These are phyloP conservation scores for Musa beccarii DNA, from an alignment of 176 grass and related monocot genomes.

Conservation along the genomic window DNA sequence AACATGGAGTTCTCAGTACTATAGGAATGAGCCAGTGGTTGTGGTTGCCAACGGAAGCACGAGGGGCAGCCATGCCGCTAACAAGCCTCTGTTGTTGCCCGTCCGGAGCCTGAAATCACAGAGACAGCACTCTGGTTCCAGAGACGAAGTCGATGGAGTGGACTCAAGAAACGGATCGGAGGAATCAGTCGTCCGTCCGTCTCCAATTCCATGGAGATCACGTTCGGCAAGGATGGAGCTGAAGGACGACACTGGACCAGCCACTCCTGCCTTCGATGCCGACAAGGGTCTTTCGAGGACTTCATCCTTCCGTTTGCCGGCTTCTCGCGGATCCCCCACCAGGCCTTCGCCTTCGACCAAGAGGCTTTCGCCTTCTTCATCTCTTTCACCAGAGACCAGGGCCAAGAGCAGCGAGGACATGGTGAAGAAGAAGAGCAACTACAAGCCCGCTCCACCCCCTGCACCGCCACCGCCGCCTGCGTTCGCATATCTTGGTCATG, in stretches of 20 bases:
- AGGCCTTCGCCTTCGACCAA: slow-evolving; percentile 25
- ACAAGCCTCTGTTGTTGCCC: slow-evolving; percentile 40
- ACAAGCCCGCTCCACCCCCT: slow-evolving; percentile 27
- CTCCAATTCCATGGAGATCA: slow-evolving; percentile 83
- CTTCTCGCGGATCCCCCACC: slow-evolving; percentile 4
- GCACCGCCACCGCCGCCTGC: slow-evolving; percentile 72
- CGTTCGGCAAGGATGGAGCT: slow-evolving; percentile 38
- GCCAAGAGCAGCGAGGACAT: slow-evolving; percentile 46
- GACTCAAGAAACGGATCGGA: neutral
- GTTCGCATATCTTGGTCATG: slow-evolving; percentile 48
- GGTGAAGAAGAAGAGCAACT: slow-evolving; percentile 32
- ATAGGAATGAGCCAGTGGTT: slow-evolving; percentile 32
- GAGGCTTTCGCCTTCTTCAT: slow-evolving; percentile 39
- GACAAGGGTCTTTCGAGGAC: neutral
- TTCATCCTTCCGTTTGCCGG: neutral
- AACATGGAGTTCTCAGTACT: slow-evolving; percentile 55
- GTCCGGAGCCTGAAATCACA: slow-evolving; percentile 45
- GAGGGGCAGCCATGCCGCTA: neutral
- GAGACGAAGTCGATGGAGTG: slow-evolving; percentile 1
- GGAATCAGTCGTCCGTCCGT: slow-evolving; percentile 49
- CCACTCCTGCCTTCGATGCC: neutral
- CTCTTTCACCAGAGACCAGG: slow-evolving; percentile 34
- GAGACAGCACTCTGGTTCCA: slow-evolving; percentile 11
- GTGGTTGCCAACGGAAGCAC: slow-evolving; percentile 20
- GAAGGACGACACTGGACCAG: slow-evolving; percentile 6